Evolutionary conservation across 495 filamentous ascomycete genomes (phyloP), one percentile per base, ranked within the genome.

Genomic region (Evansstolkia leycettana): DNA sequence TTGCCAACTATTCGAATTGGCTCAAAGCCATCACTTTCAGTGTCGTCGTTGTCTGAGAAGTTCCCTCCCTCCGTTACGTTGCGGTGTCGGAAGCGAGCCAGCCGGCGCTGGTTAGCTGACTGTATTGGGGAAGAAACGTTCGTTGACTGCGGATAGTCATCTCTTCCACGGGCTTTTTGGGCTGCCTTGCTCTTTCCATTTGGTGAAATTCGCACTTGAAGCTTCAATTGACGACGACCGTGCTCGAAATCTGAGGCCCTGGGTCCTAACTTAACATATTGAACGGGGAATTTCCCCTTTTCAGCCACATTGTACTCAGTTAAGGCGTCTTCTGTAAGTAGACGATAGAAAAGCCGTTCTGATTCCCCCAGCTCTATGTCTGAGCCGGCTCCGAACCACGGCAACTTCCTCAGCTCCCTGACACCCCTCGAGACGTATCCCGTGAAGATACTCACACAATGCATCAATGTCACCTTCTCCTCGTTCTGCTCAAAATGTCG

Each of bases 61-160:
- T 42, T 52, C 36, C 74, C 70, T 15, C 63, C 67, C 3, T 36
- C 42, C 7, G 15, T 7, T 33, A 29, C 17, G 2, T 30, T 33
- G 14, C 35, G 40, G 29, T 51, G 39, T 25, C 43, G 47, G 14
- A 49, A 51, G 33, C 55, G 60, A 18, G 46, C 59, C 34, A 54
- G 44, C 15, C 57, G 62, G 4, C 70, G 64, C 40, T 69, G 46
- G 31, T 69, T 56, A 11, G 63, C 72, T 25, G 63, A 64, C 50
- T 78, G 68, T 2, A 85, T 53, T 5, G 90, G 89, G 8, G 90
- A 94, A 2, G 90, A 87, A 7, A 94, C 70, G 36, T 85, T 82
- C 0, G 89, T 94, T 4, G 89, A 92, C 34, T 67, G 54, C 14
- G 79, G 78, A 47, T 65, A 52, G 12, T 63, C 54, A 17, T 57